Percentiles rank a stretch among this genome's conserved stretches.
phyloP scores from a whole-genome alignment of 192 early-diverging fungal genomes.

The Coemansia sp. region DNA sequence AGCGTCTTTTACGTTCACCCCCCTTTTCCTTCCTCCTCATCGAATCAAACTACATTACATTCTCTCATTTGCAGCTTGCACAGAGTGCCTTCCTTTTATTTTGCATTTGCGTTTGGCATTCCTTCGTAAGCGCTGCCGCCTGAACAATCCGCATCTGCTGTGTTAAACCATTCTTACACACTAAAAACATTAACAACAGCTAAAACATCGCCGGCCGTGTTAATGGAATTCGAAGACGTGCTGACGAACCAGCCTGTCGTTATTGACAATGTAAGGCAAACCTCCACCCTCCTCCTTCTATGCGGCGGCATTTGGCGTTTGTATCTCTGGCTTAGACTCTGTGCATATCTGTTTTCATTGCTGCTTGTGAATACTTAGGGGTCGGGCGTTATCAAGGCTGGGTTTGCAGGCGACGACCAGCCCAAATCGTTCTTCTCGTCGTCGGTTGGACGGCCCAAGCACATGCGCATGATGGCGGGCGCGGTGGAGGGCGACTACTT shows the following conservation, averaged over 20 bases:
- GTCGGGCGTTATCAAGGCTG: constrained; percentile 98
- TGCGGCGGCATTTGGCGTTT: not conserved
- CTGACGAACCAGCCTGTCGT: constrained; percentile 98
- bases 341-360: not conserved
- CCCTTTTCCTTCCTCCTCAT: too few species aligned
- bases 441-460: constrained; percentile 94
- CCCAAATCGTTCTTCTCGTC: constrained; percentile 97
- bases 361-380: constrained; percentile 63
- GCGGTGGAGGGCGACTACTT: constrained; percentile 96
- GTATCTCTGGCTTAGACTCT: not conserved
- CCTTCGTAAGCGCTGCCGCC: too few species aligned
- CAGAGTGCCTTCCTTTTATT: too few species aligned
- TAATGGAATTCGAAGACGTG: constrained; percentile 88
- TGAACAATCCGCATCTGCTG: too few species aligned
- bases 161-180: too few species aligned
- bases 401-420: constrained; percentile 97
- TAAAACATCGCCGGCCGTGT: too few species aligned
- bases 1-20: too few species aligned
- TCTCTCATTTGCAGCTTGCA: too few species aligned
- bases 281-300: not conserved
- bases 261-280: constrained; percentile 91
- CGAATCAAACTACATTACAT: too few species aligned
- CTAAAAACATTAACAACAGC: too few species aligned
- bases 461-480: constrained; percentile 95
- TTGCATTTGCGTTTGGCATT: too few species aligned